Base-by-base conservation (phyloP, 2,329 filamentous ascomycete genomes). In the Penicillium fuscoglaucum region DNA sequence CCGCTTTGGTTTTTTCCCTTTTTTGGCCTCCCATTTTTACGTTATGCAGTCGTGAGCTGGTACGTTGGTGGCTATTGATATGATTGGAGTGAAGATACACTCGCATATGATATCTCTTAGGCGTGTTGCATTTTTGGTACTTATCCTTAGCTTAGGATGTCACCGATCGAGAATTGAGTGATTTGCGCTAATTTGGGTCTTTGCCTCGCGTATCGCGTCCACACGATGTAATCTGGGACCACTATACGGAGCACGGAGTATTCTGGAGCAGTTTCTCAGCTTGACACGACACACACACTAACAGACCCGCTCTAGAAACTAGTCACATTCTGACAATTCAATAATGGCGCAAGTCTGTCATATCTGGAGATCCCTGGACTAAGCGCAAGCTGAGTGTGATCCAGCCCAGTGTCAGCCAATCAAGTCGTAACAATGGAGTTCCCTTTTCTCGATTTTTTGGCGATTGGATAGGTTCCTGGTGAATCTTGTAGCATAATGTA, bases 61-160 rank as follows among this genome's bases (percentile, higher is more conserved):
- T 44, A 19, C n/a, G 0, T 6, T 9, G 12, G 48, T 39, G 33
- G 26, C 26, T 31, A 26, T 13, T 24, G 15, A 17, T 13, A n/a
- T 52, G 29, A 45, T 46, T 66, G 66, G 64, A 56, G 61, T 56
- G 60, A 59, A 56, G 28, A 13, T 10, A 48, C 9, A 50, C 58
- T 53, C 70, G 69, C 70, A 72, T 72, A 73, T 72, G 69, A 73
- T 67, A 70, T 73, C 68, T 70, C 62, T 69, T 58, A 67, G 45
- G 55, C 64, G 51, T 24, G n/a, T 33, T 21, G n/a, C 31, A 54
- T 35, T n/a, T 48, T 35, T 24, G 46, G 13, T 35, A 24, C 15
- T 15, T 33, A 33, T 15, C 12, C 29, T 13, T 31, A 31, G 12
- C 31, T 31, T 31, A 6, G 12, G 31, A 31, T 31, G 13, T 33